These are phyloP conservation scores for Capsicum pubescens DNA, from an alignment of 257 asterid genomes.

Conservation along the genomic window DNA sequence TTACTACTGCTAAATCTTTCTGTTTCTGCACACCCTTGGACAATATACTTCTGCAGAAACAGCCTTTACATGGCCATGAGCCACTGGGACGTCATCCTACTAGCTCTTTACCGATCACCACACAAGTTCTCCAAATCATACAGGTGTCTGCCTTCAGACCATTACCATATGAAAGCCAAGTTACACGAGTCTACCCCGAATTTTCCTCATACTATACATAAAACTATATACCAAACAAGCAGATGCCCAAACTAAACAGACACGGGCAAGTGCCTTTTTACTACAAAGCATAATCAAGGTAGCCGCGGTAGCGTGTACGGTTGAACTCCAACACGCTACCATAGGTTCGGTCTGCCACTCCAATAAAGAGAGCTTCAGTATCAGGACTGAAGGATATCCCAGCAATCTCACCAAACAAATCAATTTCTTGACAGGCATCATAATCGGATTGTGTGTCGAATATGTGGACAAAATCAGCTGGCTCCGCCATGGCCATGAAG, in stretches of 20 bases:
- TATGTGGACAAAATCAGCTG: slow-evolving; percentile 85
- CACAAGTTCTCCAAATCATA: not conserved
- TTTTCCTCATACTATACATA: not conserved
- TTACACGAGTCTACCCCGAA: not conserved
- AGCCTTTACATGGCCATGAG: not conserved
- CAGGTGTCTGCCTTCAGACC: not conserved
- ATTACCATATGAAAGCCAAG: not conserved
- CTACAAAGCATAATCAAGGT: slow-evolving; percentile 52
- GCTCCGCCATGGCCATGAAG: slow-evolving; percentile 87
- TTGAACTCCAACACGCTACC: slow-evolving; percentile 81
- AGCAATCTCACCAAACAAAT: slow-evolving; percentile 81
- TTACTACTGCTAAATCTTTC: slow-evolving; percentile 38
- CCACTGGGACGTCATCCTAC: not conserved
- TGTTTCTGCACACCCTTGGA: not conserved
- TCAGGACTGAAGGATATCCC: slow-evolving; percentile 81
- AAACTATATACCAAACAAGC: slow-evolving; percentile 7
- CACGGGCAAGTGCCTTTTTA: not conserved
- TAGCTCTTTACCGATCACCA: not conserved
- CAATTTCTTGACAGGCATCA: slow-evolving; percentile 62
- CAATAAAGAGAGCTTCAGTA: slow-evolving; percentile 69
- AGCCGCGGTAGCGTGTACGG: slow-evolving; percentile 41
- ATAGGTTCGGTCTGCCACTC: slow-evolving; percentile 72
- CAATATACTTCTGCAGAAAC: not conserved
- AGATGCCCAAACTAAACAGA: not conserved
- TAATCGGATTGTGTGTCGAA: slow-evolving; percentile 57